phyloP scores from a whole-genome alignment of 768 basidiomycete species.

The Psilocybe azurescens region DNA sequence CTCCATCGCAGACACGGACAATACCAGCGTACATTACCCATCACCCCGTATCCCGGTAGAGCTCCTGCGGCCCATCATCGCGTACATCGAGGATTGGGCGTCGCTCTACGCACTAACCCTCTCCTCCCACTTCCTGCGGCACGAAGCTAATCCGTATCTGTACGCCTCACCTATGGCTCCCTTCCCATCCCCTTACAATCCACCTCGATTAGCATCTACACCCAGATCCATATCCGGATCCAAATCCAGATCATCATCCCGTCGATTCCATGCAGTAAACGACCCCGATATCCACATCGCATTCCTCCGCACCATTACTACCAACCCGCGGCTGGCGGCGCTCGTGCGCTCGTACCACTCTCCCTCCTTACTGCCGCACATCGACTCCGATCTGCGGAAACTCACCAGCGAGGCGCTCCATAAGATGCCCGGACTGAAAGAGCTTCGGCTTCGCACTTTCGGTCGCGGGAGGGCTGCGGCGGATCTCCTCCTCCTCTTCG shows the following conservation, averaged over 20 bases:
- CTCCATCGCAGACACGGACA: too few species aligned
- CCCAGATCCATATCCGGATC: neutral
- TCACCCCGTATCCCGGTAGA: neutral
- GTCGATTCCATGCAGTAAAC: neutral
- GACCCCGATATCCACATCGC: neutral
- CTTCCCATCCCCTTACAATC: too few species aligned
- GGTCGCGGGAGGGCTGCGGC: neutral
- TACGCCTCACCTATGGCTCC: neutral
- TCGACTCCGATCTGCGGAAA: too few species aligned
- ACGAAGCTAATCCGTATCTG: neutral
- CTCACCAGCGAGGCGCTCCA: neutral
- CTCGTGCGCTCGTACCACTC: neutral
- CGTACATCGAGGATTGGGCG: neutral
- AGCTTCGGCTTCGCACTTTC: neutral
- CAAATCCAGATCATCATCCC: too few species aligned
- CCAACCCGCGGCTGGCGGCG: neutral
- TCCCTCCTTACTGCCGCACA: neutral
- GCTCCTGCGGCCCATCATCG: neutral
- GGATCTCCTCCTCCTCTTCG: neutral
- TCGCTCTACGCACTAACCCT: neutral
- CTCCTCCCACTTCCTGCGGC: neutral
- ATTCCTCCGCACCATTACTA: neutral
- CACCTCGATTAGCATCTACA: neutral
- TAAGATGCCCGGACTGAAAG: neutral
- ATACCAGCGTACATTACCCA: too few species aligned